These are phyloP conservation scores for Fusarium sp. DNA, from an alignment of 2,329 filamentous ascomycete species.

Conservation along the genomic window DNA sequence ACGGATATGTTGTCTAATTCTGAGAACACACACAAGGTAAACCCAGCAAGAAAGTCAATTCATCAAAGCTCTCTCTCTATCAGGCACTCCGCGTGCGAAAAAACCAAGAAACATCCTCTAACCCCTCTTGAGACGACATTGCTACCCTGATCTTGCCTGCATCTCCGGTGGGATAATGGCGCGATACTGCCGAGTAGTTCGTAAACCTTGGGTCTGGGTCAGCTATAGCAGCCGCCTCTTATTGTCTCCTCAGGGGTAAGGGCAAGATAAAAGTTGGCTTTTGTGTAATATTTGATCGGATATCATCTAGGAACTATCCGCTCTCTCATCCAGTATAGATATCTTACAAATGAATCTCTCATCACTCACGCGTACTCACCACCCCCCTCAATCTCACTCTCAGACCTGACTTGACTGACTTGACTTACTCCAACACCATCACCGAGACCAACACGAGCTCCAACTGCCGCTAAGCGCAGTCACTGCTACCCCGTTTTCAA, in stretches of 20 bases:
- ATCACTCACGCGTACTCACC: background rate
- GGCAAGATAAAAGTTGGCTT: slow-evolving; percentile 22
- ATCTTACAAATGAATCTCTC: background rate
- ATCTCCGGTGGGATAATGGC: slow-evolving; percentile 19
- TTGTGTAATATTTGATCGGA: slow-evolving; percentile 11
- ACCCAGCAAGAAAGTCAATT: slow-evolving; percentile 8
- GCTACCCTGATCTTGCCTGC: slow-evolving; percentile 8
- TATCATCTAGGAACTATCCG: slow-evolving; percentile 24
- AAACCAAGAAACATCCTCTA: slow-evolving; percentile 16
- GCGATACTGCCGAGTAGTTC: slow-evolving; percentile 10
- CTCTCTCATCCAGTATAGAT: background rate
- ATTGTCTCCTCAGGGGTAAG: background rate
- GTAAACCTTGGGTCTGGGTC: slow-evolving; percentile 17
- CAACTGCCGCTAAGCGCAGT: slow-evolving; percentile 29
- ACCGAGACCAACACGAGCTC: slow-evolving; percentile 33
- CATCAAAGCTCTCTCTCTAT: background rate
- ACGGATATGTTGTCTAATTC: background rate
- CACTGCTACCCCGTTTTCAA: slow-evolving; percentile 16
- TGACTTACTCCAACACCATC: slow-evolving; percentile 33
- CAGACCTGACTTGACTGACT: slow-evolving; percentile 5
- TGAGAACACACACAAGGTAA: slow-evolving; percentile 5
- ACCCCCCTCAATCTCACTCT: slow-evolving; percentile 1
- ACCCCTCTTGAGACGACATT: slow-evolving; percentile 15
- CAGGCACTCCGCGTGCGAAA: no score
- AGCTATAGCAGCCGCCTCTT: slow-evolving; percentile 11